Conservation (phyloP, 805 yeast genomes). For the Candida boleticola region DNA sequence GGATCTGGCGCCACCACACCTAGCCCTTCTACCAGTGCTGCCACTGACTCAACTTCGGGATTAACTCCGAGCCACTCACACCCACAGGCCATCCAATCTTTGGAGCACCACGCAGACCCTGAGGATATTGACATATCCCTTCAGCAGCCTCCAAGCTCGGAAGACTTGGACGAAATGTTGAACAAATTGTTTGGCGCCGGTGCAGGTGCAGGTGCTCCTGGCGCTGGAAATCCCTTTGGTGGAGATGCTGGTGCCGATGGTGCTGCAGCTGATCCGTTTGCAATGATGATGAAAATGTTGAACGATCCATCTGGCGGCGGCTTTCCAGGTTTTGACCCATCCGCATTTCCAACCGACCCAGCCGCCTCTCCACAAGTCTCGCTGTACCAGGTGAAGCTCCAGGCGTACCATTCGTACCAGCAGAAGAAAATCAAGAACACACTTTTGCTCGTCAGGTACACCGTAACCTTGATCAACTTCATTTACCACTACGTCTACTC, state of each 20-base stretch:
- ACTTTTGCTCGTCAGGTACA: constrained; percentile 29
- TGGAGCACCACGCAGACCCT: constrained; percentile 30
- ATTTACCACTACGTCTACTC: constrained; percentile 29
- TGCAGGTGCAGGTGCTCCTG: constrained; percentile 7
- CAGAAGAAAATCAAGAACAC: constrained; percentile 31
- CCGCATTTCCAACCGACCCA: constrained; percentile 8
- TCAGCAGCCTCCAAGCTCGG: not conserved
- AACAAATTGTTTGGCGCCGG: constrained; percentile 26
- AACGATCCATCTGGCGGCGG: constrained; percentile 6
- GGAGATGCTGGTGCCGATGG: constrained; percentile 5
- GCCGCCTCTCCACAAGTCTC: constrained; percentile 14
- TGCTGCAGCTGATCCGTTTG: constrained; percentile 22
- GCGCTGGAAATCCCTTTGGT: not conserved
- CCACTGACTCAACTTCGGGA: constrained; percentile 3
- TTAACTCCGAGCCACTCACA: not conserved
- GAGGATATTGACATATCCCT: constrained; percentile 35
- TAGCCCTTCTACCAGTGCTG: not conserved
- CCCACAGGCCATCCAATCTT: constrained; percentile 4
- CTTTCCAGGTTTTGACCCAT: constrained; percentile 9
- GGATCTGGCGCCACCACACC: constrained; percentile 1
- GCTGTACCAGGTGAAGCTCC: constrained; percentile 27
- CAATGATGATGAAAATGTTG: constrained; percentile 34
- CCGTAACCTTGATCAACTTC: constrained; percentile 28
- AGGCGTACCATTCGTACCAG: constrained; percentile 28
- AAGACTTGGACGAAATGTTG: constrained; percentile 36